Evolutionary conservation across 495 filamentous ascomycete species (phyloP).

Genomic region (Penicillium subrubescens): DNA sequence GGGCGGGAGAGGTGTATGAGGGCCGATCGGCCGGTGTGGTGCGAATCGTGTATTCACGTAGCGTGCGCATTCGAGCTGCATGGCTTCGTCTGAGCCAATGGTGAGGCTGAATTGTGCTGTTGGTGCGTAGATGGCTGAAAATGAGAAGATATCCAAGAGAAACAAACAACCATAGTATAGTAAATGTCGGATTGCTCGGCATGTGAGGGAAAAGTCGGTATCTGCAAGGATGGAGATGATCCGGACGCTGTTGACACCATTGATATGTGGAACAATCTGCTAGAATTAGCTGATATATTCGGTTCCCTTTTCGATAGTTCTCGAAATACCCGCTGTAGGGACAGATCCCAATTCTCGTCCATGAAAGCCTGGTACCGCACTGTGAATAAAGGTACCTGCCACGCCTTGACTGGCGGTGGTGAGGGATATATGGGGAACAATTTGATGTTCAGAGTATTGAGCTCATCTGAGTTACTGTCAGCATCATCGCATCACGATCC

Average conservation of each 20-base stretch:
- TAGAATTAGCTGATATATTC: conserved; percentile 1
- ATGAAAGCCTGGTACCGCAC: conserved; percentile 74
- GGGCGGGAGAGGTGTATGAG: conserved; percentile 19
- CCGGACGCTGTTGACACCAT: conserved; percentile 85
- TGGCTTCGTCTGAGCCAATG: conserved; percentile 63
- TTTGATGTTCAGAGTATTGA: conserved; percentile 95
- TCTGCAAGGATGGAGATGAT: conserved; percentile 82
- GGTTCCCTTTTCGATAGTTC: neutral
- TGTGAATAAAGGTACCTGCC: conserved; percentile 89
- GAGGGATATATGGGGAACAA: conserved; percentile 81
- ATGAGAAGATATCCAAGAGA: conserved; percentile 91
- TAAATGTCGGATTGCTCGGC: conserved; percentile 82
- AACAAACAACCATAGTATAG: conserved; percentile 87
- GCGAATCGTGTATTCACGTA: conserved; percentile 66
- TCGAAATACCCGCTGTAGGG: conserved; percentile 66
- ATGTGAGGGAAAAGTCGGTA: conserved; percentile 78
- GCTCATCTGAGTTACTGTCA: conserved; percentile 62
- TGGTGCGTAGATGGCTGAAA: conserved; percentile 84
- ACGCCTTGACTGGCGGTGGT: conserved; percentile 75
- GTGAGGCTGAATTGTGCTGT: conserved; percentile 75
- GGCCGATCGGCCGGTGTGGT: conserved; percentile 33
- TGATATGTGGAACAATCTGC: conserved; percentile 75
- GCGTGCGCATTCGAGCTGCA: conserved; percentile 82
- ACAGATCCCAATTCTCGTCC: conserved; percentile 89
- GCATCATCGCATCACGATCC: conserved; percentile 12